Evolutionary conservation across 1,139 yeast species (phyloP), one percentile per base, ranked within the genome.

Genomic region (Candida sp.): DNA sequence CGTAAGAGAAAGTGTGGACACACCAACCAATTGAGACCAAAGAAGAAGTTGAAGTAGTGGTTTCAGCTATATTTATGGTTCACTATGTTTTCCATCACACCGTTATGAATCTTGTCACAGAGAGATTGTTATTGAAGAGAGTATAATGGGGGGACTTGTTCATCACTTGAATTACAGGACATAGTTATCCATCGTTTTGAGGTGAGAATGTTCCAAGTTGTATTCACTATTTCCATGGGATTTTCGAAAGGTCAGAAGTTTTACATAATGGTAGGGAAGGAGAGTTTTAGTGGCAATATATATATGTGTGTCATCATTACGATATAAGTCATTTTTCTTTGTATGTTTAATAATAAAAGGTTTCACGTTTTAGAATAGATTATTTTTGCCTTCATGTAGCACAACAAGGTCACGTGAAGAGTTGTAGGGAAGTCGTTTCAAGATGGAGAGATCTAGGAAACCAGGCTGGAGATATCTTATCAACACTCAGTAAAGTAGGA

Each of bases 1-100:
- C 92, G 99, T 87, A 94, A 94, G 98, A 92, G 98, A 91, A 94
- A 94, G 88, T 94, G 99, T 83, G 99, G 99, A 75, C 99, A 94
- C 96, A 86, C 97, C 80, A 94, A 94, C 87, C 99, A 94, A 86
- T 90, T 94, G 82, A 92, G 98, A 87, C 98, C 98, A 84, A 93
- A 93, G 97, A 94, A 94, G 96, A 94, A 94, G 92, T 89, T 92
- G 81, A 93, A 93, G 87, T 93, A 84, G 82, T 77, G 81, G 49
- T 38, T 42, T 34, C 30, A 37, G 17, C 32, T 34, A 11, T 43
- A 27, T 34, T 43, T 26, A 8, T 23, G 11, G 17, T 17, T 17
- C 17, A 17, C 34, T 41, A 35, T 34, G 39, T 48, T 39, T 47
- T 50, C 49, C 43, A 22, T 12, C 9, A 25, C 48, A 30, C 45